phyloP scores from a whole-genome alignment of 208 protist species.

The Porcisia hertigi region DNA sequence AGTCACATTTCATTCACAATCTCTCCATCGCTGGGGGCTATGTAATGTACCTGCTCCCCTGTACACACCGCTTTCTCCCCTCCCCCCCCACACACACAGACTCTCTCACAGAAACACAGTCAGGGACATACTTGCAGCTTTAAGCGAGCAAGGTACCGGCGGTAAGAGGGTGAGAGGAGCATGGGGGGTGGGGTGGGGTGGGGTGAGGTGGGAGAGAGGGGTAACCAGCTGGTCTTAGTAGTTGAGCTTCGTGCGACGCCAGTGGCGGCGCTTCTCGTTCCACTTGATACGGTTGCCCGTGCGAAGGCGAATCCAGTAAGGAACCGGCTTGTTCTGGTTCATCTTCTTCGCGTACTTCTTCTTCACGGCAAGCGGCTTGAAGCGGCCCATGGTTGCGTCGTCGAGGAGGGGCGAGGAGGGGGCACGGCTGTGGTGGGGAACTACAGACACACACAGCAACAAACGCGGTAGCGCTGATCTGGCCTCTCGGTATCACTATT shows the following conservation, averaged over 20 bases:
- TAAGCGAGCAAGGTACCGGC: background rate
- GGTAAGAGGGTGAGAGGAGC: background rate
- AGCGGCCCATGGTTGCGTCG: constrained; percentile 74
- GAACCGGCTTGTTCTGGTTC: constrained; percentile 93
- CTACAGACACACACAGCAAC: background rate
- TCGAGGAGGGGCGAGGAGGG: background rate
- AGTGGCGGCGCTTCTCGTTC: constrained; percentile 96
- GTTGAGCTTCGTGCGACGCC: constrained; percentile 95
- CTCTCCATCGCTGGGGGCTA: background rate
- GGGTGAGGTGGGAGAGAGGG: background rate
- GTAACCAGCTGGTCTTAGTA: constrained; percentile 52
- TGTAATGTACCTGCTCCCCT: background rate
- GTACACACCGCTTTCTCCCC: background rate
- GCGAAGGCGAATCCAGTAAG: constrained; percentile 93
- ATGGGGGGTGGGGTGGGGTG: too few species aligned
- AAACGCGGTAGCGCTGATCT: background rate
- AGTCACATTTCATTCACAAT: background rate
- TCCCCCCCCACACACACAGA: background rate
- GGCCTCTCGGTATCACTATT: constrained; percentile 5
- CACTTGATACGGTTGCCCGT: constrained; percentile 93
- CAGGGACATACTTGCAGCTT: background rate
- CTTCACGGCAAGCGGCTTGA: constrained; percentile 92
- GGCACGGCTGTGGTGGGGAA: background rate
- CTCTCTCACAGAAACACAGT: background rate
- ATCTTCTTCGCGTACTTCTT: constrained; percentile 95